These are phyloP conservation scores for Termitomyces sp. DNA, from an alignment of 768 basidiomycete species.

Conservation along the genomic window DNA sequence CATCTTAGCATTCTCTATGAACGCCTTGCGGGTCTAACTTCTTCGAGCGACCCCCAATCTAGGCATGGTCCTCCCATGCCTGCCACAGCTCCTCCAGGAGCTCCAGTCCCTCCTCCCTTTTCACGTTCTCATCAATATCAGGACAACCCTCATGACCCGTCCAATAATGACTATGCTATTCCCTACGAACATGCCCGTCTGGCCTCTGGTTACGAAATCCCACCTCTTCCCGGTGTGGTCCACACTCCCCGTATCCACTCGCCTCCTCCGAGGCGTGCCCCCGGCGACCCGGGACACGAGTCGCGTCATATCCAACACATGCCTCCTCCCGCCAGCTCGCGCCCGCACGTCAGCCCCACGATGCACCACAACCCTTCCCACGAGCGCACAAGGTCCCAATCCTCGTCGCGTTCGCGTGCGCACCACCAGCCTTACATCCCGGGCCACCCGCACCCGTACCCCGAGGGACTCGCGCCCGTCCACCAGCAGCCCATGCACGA, in stretches of 20 bases:
- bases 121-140: conserved; percentile 29
- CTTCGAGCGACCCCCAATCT: conserved; percentile 45
- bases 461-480: conserved; percentile 38
- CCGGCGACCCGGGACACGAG: conserved; percentile 34
- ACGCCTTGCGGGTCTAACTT: conserved; percentile 57
- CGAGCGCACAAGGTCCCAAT: conserved; percentile 43
- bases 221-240: not conserved
- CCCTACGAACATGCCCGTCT: conserved; percentile 42
- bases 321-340: too few species aligned
- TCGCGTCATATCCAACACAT: conserved; percentile 44
- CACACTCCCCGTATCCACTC: conserved; percentile 31
- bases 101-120: conserved; percentile 28
- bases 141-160: conserved; percentile 30
- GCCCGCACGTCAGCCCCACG: too few species aligned
- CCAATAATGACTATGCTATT: conserved; percentile 42
- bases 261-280: conserved; percentile 30
- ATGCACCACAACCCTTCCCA: conserved; percentile 31
- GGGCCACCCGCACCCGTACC: conserved; percentile 28
- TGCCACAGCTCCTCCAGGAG: conserved; percentile 25
- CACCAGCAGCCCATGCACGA: conserved; percentile 42
- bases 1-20: conserved; percentile 63
- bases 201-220: conserved; percentile 34
- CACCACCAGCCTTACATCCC: conserved; percentile 36
- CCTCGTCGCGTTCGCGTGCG: conserved; percentile 45
- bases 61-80: conserved; percentile 27